Evolutionary conservation across 1,284 basidiomycete species (phyloP).

Genomic region (Wolfiporia cocos): DNA sequence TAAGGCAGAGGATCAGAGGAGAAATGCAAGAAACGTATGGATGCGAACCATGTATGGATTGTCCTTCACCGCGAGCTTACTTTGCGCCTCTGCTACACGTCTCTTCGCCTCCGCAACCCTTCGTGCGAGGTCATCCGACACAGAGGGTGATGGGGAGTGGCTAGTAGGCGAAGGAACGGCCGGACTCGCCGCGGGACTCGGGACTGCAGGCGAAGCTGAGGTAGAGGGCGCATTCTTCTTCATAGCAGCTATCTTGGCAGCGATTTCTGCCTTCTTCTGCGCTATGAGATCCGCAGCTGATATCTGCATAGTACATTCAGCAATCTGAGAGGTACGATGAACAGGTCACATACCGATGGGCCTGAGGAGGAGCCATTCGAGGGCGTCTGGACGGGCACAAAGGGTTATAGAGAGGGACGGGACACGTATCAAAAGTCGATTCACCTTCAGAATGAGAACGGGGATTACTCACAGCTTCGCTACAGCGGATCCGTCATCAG

Average conservation of each 20-base stretch:
- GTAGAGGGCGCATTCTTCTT: slow-evolving; percentile 38
- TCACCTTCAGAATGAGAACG: slow-evolving; percentile 57
- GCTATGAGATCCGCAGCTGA: slow-evolving; percentile 61
- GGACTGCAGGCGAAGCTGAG: slow-evolving; percentile 20
- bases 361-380: slow-evolving; percentile 39
- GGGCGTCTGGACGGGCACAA: slow-evolving; percentile 45
- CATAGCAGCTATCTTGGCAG: slow-evolving; percentile 79
- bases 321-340: slow-evolving; percentile 2
- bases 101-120: slow-evolving; percentile 75
- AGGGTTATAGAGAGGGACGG: slow-evolving; percentile 60
- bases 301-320: slow-evolving; percentile 23
- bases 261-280: slow-evolving; percentile 78
- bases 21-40: neutral
- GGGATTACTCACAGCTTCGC: slow-evolving; percentile 61
- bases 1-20: slow-evolving; percentile 17
- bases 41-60: slow-evolving; percentile 78
- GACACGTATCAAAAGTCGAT: slow-evolving; percentile 43
- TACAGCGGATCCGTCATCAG: slow-evolving; percentile 25
- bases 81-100: slow-evolving; percentile 74
- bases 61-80: slow-evolving; percentile 63
- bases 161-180: slow-evolving; percentile 21
- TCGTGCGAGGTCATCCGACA: slow-evolving; percentile 59
- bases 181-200: slow-evolving; percentile 27
- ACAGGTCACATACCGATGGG: slow-evolving; percentile 32
- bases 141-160: slow-evolving; percentile 33